A percentile compares a stretch with the other conserved stretches of the same genome.
Conservation (phyloP, 495 filamentous ascomycete species). For the Aspergillus sclerotiicarbonarius region DNA sequence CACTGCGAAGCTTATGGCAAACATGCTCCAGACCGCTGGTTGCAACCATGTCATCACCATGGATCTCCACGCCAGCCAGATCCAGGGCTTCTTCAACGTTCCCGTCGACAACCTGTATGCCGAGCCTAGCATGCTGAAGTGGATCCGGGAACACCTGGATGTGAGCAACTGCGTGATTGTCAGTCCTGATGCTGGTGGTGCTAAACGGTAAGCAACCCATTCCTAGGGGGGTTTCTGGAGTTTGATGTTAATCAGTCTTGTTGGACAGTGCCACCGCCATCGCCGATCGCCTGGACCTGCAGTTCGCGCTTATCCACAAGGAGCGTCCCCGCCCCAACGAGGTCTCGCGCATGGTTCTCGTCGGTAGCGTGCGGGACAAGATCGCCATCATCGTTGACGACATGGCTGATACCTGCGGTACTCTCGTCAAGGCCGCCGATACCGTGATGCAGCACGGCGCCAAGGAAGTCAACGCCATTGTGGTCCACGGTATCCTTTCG, state of each 20-base stretch:
- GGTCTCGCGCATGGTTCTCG: constrained; percentile 90
- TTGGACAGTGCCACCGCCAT: constrained; percentile 83
- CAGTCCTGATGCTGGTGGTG: constrained; percentile 92
- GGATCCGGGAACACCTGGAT: constrained; percentile 84
- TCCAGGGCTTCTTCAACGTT: constrained; percentile 94
- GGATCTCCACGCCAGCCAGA: constrained; percentile 66
- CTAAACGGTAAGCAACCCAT: constrained; percentile 71
- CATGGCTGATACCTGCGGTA: constrained; percentile 91
- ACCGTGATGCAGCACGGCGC: constrained; percentile 90
- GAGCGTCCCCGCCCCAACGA: constrained; percentile 94
- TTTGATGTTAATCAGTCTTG: constrained; percentile 1
- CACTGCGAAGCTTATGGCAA: constrained; percentile 90
- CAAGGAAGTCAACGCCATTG: constrained; percentile 84
- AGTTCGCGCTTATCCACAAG: constrained; percentile 99
- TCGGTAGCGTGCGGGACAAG: constrained; percentile 60
- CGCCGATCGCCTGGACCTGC: constrained; percentile 88
- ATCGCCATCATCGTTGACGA: constrained; percentile 79
- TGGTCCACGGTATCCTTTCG: constrained; percentile 92
- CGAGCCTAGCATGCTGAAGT: constrained; percentile 86
- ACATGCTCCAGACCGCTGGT: constrained; percentile 95
- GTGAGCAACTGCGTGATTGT: constrained; percentile 89
- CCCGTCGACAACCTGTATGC: constrained; percentile 97
- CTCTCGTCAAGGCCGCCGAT: constrained; percentile 87
- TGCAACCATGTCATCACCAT: constrained; percentile 86
- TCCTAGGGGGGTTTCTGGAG: not conserved